These are phyloP conservation scores for Candida gorgasii DNA, from an alignment of 805 yeast genomes.

Conservation along the genomic window DNA sequence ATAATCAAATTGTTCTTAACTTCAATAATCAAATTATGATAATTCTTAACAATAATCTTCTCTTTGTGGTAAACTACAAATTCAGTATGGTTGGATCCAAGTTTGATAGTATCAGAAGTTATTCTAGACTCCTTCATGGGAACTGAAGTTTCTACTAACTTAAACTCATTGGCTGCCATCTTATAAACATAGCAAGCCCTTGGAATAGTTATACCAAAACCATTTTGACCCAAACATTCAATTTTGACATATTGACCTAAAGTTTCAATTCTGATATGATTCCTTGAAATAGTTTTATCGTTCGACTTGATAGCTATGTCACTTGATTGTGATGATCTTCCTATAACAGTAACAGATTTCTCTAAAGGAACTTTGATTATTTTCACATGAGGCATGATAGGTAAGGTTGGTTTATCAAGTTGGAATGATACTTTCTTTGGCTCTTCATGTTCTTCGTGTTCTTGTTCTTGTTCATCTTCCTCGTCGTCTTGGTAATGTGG, in stretches of 20 bases:
- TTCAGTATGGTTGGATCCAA: slow-evolving; percentile 48
- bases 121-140: slow-evolving; percentile 11
- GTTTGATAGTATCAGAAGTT: slow-evolving; percentile 35
- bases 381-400: slow-evolving; percentile 24
- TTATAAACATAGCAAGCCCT: slow-evolving; percentile 33
- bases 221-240: slow-evolving; percentile 82
- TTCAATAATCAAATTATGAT: slow-evolving; percentile 63
- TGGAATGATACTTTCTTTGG: slow-evolving; percentile 16
- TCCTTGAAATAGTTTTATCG: slow-evolving; percentile 64
- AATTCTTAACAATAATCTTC: slow-evolving; percentile 61
- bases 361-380: slow-evolving; percentile 40
- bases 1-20: slow-evolving; percentile 65
- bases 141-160: slow-evolving; percentile 16
- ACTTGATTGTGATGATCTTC: slow-evolving; percentile 67
- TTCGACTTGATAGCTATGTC: slow-evolving; percentile 48
- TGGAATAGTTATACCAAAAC: slow-evolving; percentile 69
- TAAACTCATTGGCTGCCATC: slow-evolving; percentile 22
- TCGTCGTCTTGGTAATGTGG: slow-evolving; percentile 19
- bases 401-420: slow-evolving; percentile 14
- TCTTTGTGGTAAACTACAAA: slow-evolving; percentile 63
- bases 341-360: slow-evolving; percentile 48
- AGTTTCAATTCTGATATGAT: slow-evolving; percentile 53
- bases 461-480: neutral
- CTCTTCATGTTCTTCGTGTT: neutral
- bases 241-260: slow-evolving; percentile 50